Evolutionary conservation across 2,329 filamentous ascomycete genomes (phyloP).

Genomic region (Penicillium sp.): DNA sequence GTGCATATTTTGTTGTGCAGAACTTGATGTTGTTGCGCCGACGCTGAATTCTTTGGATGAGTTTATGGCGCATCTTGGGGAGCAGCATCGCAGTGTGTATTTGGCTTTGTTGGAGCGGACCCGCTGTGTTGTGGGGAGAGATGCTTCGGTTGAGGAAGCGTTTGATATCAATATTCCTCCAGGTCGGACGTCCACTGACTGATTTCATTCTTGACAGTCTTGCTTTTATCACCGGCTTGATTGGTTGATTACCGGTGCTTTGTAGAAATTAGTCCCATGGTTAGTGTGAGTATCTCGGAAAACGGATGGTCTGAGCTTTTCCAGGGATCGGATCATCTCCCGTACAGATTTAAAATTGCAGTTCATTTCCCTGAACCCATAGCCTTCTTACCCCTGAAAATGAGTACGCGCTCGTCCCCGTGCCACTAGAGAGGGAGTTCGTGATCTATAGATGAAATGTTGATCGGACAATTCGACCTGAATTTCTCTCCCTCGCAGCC

Average conservation of each 20-base stretch:
- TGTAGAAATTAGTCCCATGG: not conserved
- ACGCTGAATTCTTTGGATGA: conserved; percentile 42
- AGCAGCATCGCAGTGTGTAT: conserved; percentile 44
- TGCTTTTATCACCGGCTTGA: not conserved
- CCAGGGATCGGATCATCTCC: not conserved
- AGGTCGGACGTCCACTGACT: conserved; percentile 6
- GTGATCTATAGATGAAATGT: not conserved
- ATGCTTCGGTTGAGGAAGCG: conserved; percentile 32
- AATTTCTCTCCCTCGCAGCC: not conserved
- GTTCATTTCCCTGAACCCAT: not conserved
- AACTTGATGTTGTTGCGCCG: conserved; percentile 32
- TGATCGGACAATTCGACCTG: not conserved
- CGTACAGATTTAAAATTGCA: not conserved
- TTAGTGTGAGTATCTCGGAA: not conserved
- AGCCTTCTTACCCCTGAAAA: not conserved
- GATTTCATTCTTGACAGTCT: not conserved
- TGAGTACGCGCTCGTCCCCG: not conserved
- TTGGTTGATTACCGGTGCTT: not conserved
- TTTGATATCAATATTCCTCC: conserved; percentile 51
- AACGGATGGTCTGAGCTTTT: conserved; percentile 1
- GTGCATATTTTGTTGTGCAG: conserved; percentile 50
- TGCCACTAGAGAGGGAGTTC: not conserved
- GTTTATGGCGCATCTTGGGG: conserved; percentile 47
- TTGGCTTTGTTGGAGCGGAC: conserved; percentile 35
- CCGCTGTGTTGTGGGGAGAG: not conserved